These are phyloP conservation scores for Gymnopus androsaceus DNA, from an alignment of 1,284 basidiomycete genomes.

Conservation along the genomic window DNA sequence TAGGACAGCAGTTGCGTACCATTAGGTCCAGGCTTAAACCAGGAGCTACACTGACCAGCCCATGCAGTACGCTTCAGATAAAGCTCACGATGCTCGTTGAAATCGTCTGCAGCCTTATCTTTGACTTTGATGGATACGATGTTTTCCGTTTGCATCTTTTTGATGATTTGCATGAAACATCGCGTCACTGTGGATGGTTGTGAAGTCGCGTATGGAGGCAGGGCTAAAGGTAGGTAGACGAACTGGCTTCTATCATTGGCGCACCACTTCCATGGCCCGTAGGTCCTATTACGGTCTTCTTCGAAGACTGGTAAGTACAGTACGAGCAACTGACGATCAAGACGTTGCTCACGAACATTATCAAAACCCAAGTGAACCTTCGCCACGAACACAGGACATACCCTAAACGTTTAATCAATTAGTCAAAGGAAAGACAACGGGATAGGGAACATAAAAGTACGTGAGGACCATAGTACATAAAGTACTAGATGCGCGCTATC, in stretches of 20 bases:
- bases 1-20: conserved; percentile 3
- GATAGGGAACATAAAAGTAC: too few species aligned
- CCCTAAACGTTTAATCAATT: not conserved
- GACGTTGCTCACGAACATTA: not conserved
- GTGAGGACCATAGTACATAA: conserved; percentile 26
- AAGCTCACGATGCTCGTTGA: conserved; percentile 24
- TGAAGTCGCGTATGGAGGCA: not conserved
- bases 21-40: conserved; percentile 23
- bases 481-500: conserved; percentile 8
- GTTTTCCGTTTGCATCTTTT: conserved; percentile 27
- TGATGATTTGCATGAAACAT: conserved; percentile 23
- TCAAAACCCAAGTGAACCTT: not conserved
- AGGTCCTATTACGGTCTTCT: conserved; percentile 13
- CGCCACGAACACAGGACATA: not conserved
- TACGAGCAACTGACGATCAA: too few species aligned
- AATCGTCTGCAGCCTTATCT: conserved; percentile 23
- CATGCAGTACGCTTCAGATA: conserved; percentile 26
- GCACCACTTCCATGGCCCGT: conserved; percentile 26
- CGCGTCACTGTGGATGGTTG: conserved; percentile 15
- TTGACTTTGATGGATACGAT: conserved; percentile 25
- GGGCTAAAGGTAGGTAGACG: not conserved
- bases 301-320: not conserved
- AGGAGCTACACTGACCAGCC: conserved; percentile 24
- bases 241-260: conserved; percentile 24
- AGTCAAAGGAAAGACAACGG: not conserved